phyloP scores from a whole-genome alignment of 495 filamentous ascomycete genomes.

The Trichoderma erinaceum region DNA sequence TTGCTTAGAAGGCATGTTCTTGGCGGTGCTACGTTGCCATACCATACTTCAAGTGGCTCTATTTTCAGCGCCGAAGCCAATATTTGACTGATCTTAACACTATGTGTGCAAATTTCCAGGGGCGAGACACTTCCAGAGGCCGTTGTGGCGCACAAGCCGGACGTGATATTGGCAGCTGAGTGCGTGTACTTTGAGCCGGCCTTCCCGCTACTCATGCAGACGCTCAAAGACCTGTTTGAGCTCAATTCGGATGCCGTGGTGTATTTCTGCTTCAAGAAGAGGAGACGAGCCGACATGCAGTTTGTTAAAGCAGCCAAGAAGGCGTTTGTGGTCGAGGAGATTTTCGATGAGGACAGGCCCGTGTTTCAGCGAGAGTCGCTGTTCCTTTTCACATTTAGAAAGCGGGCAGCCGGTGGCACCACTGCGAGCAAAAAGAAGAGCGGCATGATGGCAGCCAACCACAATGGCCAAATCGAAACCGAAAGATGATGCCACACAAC shows the following conservation, averaged over 20 bases:
- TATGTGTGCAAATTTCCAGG: conserved; percentile 32
- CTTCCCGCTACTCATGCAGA: conserved; percentile 77
- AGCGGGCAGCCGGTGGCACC: conserved; percentile 20
- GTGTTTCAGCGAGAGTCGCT: conserved; percentile 56
- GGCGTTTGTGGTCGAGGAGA: conserved; percentile 55
- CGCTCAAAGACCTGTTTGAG: conserved; percentile 58
- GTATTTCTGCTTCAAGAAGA: conserved; percentile 94
- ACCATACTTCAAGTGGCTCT: background rate
- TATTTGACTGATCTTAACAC: background rate
- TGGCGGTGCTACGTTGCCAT: conserved; percentile 11
- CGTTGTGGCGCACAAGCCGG: conserved; percentile 48
- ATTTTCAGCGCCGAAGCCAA: background rate
- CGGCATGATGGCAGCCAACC: conserved; percentile 14
- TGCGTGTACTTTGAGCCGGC: conserved; percentile 97
- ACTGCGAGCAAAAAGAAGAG: conserved; percentile 8
- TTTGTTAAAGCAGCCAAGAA: conserved; percentile 65
- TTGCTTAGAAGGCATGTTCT: conserved; percentile 16
- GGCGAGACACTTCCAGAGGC: conserved; percentile 47
- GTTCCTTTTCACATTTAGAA: conserved; percentile 56
- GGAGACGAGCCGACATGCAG: conserved; percentile 67
- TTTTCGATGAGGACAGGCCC: conserved; percentile 55
- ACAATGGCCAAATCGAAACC: conserved; percentile 3
- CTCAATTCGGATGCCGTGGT: conserved; percentile 54
- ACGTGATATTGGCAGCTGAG: conserved; percentile 85
- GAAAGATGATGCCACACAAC: background rate